Conservation (phyloP, 2,329 filamentous ascomycete genomes). For the Diaporthe longicolla region DNA sequence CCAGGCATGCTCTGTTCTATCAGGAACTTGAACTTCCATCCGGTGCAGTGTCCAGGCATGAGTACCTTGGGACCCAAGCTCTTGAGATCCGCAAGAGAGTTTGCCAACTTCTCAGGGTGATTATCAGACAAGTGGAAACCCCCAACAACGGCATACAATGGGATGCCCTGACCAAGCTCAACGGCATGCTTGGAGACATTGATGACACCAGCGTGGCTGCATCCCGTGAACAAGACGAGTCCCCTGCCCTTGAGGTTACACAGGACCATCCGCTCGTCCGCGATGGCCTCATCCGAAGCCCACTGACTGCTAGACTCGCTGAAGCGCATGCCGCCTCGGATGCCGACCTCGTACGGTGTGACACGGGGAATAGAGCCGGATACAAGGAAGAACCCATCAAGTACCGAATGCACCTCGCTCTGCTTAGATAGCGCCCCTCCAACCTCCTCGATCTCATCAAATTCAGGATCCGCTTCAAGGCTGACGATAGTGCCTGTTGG, state of each 20-base stretch:
- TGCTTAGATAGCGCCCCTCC: conserved; percentile 58
- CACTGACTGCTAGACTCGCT: conserved; percentile 56
- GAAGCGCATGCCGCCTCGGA: conserved; percentile 61
- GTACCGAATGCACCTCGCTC: conserved; percentile 58
- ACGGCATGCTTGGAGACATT: conserved; percentile 64
- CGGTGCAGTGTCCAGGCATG: conserved; percentile 69
- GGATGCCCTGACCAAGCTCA: conserved; percentile 53
- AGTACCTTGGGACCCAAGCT: conserved; percentile 61
- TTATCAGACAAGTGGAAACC: conserved; percentile 67
- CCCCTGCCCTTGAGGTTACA: conserved; percentile 67
- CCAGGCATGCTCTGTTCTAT: conserved; percentile 67
- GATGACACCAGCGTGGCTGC: conserved; percentile 68
- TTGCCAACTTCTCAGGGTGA: conserved; percentile 57
- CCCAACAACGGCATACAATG: conserved; percentile 65
- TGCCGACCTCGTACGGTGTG: conserved; percentile 63
- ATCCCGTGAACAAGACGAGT: conserved; percentile 69
- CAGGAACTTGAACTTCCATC: conserved; percentile 67
- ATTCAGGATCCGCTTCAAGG: conserved; percentile 66
- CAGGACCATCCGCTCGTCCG: conserved; percentile 67
- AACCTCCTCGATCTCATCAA: conserved; percentile 60
- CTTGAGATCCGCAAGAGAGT: conserved; percentile 63
- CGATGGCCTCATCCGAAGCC: conserved; percentile 63
- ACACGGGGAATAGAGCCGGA: conserved; percentile 66
- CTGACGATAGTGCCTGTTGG: conserved; percentile 57
- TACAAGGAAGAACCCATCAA: conserved; percentile 66